A percentile compares a stretch with the other conserved stretches of the same genome.
These are phyloP conservation scores for Termitomyces sp. DNA, from an alignment of 768 basidiomycete genomes.

Conservation along the genomic window DNA sequence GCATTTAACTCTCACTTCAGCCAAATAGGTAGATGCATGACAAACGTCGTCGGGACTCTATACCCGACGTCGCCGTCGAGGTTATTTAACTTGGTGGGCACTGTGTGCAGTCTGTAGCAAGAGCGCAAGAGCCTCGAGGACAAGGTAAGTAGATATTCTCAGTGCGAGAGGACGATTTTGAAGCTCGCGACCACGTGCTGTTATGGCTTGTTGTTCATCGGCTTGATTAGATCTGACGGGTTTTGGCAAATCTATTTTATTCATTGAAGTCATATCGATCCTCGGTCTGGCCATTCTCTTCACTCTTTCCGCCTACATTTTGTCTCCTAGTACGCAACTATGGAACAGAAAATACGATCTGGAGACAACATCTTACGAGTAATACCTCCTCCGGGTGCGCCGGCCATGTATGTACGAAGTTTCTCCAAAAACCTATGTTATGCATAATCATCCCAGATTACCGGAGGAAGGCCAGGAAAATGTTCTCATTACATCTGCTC, in stretches of 20 bases:
- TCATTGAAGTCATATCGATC: neutral
- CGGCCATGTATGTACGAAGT: conserved; percentile 36
- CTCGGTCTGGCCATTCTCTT: conserved; percentile 8
- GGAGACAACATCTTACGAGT: conserved; percentile 44
- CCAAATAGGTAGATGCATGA: conserved; percentile 10
- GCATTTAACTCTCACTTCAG: conserved; percentile 5
- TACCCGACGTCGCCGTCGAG: neutral
- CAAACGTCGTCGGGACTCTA: neutral
- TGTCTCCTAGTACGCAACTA: neutral
- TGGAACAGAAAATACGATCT: conserved; percentile 52
- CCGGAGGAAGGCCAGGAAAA: conserved; percentile 88
- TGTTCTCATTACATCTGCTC: conserved; percentile 87
- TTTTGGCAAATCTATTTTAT: neutral
- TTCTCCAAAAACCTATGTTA: conserved; percentile 8
- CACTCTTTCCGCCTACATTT: neutral
- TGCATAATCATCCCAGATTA: conserved; percentile 27
- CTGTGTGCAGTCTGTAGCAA: neutral
- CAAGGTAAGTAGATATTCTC: neutral
- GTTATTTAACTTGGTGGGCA: neutral
- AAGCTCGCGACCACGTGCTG: conserved; percentile 11
- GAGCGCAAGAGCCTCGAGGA: neutral
- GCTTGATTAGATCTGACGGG: conserved; percentile 11
- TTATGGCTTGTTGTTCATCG: conserved; percentile 16
- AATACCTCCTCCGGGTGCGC: conserved; percentile 47
- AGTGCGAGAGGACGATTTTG: neutral